Evolutionary conservation across 2,329 filamentous ascomycete genomes (phyloP).

Genomic region (Metarhizium brunneum): DNA sequence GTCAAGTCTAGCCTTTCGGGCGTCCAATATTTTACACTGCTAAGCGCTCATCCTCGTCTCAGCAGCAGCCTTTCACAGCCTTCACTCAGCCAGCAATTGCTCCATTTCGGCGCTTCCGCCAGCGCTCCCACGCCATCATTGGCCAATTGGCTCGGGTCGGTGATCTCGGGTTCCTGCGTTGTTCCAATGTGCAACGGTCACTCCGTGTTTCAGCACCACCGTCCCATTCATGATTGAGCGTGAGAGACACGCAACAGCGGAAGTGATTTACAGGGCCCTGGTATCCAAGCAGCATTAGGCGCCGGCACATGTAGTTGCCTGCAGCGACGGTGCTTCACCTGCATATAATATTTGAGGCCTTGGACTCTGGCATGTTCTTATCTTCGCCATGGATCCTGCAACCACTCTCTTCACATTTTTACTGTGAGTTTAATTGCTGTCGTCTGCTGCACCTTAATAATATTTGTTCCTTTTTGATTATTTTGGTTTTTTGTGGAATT

Average conservation of each 20-base stretch:
- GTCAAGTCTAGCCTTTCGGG: not conserved
- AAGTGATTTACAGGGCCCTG: not conserved
- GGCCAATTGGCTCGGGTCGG: constrained; percentile 5
- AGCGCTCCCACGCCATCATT: constrained; percentile 4
- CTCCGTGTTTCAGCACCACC: constrained; percentile 9
- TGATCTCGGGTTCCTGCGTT: constrained; percentile 7
- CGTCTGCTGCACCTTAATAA: not conserved
- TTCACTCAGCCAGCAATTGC: not conserved
- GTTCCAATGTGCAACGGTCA: constrained; percentile 8
- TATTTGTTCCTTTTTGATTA: not conserved
- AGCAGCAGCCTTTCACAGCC: not conserved
- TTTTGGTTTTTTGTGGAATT: not conserved
- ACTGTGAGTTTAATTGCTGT: constrained; percentile 38
- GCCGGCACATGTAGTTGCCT: not conserved
- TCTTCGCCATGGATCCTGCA: constrained; percentile 42
- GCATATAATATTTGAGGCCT: not conserved
- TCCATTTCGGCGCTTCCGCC: constrained; percentile 8
- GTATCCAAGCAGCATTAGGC: not conserved
- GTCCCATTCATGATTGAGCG: not conserved
- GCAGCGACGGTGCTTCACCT: not conserved
- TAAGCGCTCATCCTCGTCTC: not conserved
- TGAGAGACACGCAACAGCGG: not conserved
- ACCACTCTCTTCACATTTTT: constrained; percentile 62
- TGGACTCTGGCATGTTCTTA: not conserved
- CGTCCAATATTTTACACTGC: not conserved